These are phyloP conservation scores for Neonectria neomacrospora DNA, from an alignment of 2,329 filamentous ascomycete genomes.

Conservation along the genomic window DNA sequence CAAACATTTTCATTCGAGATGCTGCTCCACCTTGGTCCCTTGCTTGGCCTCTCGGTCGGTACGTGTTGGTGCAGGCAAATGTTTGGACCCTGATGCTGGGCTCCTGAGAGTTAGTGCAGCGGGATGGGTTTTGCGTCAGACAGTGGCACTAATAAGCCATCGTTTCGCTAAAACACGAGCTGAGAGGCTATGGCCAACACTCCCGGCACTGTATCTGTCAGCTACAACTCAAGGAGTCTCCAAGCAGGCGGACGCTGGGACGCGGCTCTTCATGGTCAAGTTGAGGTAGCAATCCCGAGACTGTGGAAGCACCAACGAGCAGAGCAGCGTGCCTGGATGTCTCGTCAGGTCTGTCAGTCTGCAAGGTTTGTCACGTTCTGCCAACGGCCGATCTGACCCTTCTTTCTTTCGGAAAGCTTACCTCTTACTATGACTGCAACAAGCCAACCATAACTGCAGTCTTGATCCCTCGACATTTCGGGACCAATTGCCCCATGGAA, in stretches of 20 bases:
- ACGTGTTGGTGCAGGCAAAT: slow-evolving; percentile 8
- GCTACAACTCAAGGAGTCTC: neutral
- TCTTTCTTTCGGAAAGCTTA: slow-evolving; percentile 12
- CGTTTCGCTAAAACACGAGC: slow-evolving; percentile 26
- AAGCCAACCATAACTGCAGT: slow-evolving; percentile 6
- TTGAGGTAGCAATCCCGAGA: neutral
- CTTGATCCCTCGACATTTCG: slow-evolving; percentile 30
- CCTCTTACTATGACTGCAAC: slow-evolving; percentile 11
- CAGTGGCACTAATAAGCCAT: slow-evolving; percentile 26
- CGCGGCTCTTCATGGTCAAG: slow-evolving; percentile 4
- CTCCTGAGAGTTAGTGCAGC: slow-evolving; percentile 8
- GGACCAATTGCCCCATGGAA: slow-evolving; percentile 27
- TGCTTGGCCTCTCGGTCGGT: slow-evolving; percentile 23
- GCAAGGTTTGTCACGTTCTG: neutral
- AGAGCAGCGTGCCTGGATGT: slow-evolving; percentile 6
- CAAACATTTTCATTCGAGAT: neutral
- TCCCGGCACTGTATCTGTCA: neutral
- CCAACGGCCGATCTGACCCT: slow-evolving; percentile 18
- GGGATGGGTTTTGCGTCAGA: slow-evolving; percentile 26
- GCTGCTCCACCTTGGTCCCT: slow-evolving; percentile 20
- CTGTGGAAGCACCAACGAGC: neutral
- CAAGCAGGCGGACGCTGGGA: slow-evolving; percentile 4
- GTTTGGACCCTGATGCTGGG: slow-evolving; percentile 5
- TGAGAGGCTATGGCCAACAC: slow-evolving; percentile 11
- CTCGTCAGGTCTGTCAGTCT: neutral